These are phyloP conservation scores for Phlyctochytrium bullatum DNA, from an alignment of 192 early-diverging fungal genomes.

Conservation along the genomic window DNA sequence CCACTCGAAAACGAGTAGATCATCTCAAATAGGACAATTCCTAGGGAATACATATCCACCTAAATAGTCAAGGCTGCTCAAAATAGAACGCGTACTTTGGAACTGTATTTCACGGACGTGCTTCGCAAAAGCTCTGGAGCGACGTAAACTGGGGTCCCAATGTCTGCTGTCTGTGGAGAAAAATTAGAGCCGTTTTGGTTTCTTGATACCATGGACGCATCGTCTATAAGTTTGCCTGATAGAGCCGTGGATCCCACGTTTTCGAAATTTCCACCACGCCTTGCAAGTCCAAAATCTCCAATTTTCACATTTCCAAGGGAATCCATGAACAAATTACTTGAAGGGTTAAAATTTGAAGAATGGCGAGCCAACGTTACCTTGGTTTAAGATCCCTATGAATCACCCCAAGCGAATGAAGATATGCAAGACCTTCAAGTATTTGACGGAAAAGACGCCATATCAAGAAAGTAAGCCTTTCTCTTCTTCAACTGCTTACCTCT, in stretches of 20 bases:
- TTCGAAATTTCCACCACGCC: constrained; percentile 49
- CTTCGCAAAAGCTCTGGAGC: constrained; percentile 57
- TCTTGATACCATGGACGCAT: too few relatives aligned
- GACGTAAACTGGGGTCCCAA: constrained; percentile 91
- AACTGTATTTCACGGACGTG: constrained; percentile 61
- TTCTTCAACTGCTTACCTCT: constrained; percentile 24
- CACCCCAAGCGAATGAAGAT: constrained; percentile 59
- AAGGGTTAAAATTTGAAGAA: neutral
- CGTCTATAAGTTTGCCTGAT: too few relatives aligned
- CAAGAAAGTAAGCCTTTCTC: neutral
- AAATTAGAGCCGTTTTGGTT: too few relatives aligned
- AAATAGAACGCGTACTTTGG: constrained; percentile 44
- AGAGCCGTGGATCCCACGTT: too few relatives aligned
- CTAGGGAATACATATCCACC: constrained; percentile 77
- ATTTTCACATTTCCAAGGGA: constrained; percentile 57
- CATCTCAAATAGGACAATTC: constrained; percentile 74
- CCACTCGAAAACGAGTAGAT: constrained; percentile 69
- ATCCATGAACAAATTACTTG: constrained; percentile 57
- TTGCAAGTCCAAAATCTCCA: constrained; percentile 61
- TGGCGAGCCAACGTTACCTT: constrained; percentile 22
- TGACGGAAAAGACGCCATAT: constrained; percentile 83
- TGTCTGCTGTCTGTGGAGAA: constrained; percentile 54
- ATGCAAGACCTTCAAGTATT: constrained; percentile 59
- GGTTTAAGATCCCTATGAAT: constrained; percentile 72
- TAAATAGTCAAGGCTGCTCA: neutral